Conservation (phyloP, 805 yeast species). For the Candida glaebosa region DNA sequence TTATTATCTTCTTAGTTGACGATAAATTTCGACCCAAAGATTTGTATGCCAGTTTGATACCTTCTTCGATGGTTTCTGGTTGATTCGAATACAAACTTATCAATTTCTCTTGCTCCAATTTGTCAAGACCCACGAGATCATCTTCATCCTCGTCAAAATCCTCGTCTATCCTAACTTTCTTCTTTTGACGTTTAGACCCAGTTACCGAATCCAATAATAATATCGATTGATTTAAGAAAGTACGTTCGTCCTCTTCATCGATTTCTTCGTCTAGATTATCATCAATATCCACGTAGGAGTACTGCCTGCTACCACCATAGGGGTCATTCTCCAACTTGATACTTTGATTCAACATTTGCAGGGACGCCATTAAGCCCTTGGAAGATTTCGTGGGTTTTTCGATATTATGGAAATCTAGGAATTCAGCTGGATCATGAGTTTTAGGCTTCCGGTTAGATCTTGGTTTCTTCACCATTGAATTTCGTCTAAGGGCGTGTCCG, state of each 20-base stretch:
- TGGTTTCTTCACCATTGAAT: conserved; percentile 6
- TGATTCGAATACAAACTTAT: conserved; percentile 82
- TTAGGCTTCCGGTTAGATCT: conserved; percentile 11
- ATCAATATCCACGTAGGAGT: conserved; percentile 29
- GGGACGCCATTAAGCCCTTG: conserved; percentile 21
- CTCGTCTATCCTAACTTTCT: conserved; percentile 10
- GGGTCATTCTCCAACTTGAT: conserved; percentile 17
- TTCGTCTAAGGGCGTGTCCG: conserved; percentile 35
- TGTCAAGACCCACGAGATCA: conserved; percentile 21
- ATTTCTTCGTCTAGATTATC: conserved; percentile 21
- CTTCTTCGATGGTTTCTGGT: conserved; percentile 68
- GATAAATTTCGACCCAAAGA: conserved; percentile 66
- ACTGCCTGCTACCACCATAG: conserved; percentile 20
- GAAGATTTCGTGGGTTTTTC: conserved; percentile 10
- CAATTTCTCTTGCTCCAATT: conserved; percentile 22
- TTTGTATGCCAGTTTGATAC: conserved; percentile 69
- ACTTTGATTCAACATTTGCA: conserved; percentile 21
- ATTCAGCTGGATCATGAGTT: conserved; percentile 7
- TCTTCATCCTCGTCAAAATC: conserved; percentile 15
- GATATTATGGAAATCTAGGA: conserved; percentile 24
- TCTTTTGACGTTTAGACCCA: conserved; percentile 2
- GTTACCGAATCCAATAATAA: conserved; percentile 17
- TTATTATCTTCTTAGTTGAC: conserved; percentile 62
- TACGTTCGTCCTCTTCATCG: conserved; percentile 6
- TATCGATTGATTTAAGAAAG: conserved; percentile 20